Evolutionary conservation across 495 filamentous ascomycete species (phyloP).

Genomic region (Penicillium paradoxum): DNA sequence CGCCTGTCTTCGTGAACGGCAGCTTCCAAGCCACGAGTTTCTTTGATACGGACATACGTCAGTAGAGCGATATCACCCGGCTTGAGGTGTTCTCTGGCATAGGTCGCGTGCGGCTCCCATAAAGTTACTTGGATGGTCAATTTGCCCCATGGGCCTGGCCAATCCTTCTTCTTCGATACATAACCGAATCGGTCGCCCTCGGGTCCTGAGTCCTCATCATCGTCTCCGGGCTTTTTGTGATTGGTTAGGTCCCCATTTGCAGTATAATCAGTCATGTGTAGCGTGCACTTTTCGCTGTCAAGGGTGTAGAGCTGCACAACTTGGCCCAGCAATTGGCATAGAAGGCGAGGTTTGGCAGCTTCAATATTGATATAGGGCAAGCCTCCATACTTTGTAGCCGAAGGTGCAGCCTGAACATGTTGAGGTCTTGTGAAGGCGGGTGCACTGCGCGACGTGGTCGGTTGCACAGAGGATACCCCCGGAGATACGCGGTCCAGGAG

Average conservation of each 20-base stretch:
- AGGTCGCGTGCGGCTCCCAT: conserved; percentile 62
- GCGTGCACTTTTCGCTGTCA: conserved; percentile 43
- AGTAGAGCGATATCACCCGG: conserved; percentile 58
- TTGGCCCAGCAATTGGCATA: conserved; percentile 70
- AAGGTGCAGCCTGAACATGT: conserved; percentile 10
- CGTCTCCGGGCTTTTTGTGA: conserved; percentile 40
- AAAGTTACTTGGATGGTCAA: conserved; percentile 67
- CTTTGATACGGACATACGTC: conserved; percentile 68
- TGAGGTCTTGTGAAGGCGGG: not conserved
- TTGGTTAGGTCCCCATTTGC: conserved; percentile 56
- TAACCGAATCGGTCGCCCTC: conserved; percentile 51
- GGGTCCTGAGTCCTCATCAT: conserved; percentile 27
- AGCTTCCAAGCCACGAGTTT: conserved; percentile 59
- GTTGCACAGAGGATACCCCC: conserved; percentile 3
- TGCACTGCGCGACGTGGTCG: conserved; percentile 1
- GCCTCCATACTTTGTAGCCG: conserved; percentile 4
- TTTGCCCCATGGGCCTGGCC: conserved; percentile 76
- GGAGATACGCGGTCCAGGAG: conserved; percentile 24
- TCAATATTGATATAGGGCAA: conserved; percentile 61
- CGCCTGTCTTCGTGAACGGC: conserved; percentile 58
- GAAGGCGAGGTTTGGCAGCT: conserved; percentile 52
- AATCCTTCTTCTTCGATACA: conserved; percentile 37
- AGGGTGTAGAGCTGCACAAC: conserved; percentile 61
- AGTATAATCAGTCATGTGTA: conserved; percentile 90
- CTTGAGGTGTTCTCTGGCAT: conserved; percentile 50